A percentile compares a stretch with the other conserved stretches of the same genome.
These are phyloP conservation scores for Colletotrichum sp. DNA, from an alignment of 2,329 filamentous ascomycete genomes.

Conservation along the genomic window DNA sequence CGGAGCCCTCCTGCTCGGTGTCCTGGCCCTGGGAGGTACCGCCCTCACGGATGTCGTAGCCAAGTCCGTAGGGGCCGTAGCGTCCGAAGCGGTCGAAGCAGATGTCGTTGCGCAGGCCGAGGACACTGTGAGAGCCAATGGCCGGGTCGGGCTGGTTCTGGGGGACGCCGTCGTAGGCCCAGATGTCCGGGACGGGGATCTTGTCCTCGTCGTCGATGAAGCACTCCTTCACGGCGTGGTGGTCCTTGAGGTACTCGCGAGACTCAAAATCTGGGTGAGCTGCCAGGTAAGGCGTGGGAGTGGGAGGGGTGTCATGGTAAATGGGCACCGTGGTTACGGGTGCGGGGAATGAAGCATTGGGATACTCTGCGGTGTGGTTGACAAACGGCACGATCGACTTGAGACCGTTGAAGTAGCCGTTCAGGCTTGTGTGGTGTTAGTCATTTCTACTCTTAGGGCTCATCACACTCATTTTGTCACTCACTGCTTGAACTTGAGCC, in stretches of 20 bases:
- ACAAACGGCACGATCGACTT: constrained; percentile 68
- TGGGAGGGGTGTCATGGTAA: constrained; percentile 34
- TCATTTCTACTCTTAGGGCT: neutral
- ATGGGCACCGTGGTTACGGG: constrained; percentile 38
- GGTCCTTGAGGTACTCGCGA: constrained; percentile 56
- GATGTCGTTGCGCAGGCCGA: constrained; percentile 78
- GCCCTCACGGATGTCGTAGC: constrained; percentile 77
- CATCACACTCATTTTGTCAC: constrained; percentile 19
- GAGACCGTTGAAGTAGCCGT: constrained; percentile 81
- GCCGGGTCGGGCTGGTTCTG: constrained; percentile 79
- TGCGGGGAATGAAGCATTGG: constrained; percentile 45
- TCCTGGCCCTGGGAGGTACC: constrained; percentile 76
- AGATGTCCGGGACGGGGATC: constrained; percentile 65
- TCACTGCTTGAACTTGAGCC: constrained; percentile 49
- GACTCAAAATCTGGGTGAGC: constrained; percentile 76
- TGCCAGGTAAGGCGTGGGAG: constrained; percentile 47
- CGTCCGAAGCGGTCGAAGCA: constrained; percentile 90
- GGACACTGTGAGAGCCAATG: constrained; percentile 76
- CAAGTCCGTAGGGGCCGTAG: constrained; percentile 83
- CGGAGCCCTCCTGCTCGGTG: constrained; percentile 71
- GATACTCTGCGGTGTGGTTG: constrained; percentile 77
- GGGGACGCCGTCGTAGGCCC: constrained; percentile 73
- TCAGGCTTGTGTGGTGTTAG: constrained; percentile 60
- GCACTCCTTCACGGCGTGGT: constrained; percentile 63
- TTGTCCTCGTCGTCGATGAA: constrained; percentile 66